Evolutionary conservation across 306 rosid genomes (phyloP).

Genomic region (Canavalia ensiformis): DNA sequence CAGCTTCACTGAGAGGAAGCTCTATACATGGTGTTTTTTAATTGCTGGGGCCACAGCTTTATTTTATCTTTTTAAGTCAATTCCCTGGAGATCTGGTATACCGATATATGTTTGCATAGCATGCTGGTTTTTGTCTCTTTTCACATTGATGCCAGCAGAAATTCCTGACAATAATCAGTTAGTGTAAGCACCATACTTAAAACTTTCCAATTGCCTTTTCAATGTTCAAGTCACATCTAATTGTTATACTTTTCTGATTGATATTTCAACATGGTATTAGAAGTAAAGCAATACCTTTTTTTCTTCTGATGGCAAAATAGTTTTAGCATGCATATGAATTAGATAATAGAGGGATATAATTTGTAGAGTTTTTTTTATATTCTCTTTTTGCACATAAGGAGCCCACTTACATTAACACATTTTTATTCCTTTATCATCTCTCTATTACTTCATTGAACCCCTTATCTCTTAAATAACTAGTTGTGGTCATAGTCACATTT

Average conservation of each 20-base stretch:
- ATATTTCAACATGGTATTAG: background rate
- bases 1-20: slow-evolving; percentile 90
- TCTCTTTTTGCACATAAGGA: background rate
- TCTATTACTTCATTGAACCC: background rate
- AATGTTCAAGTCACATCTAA: slow-evolving; percentile 9
- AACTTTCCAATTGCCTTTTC: slow-evolving; percentile 27
- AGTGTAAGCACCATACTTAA: slow-evolving; percentile 55
- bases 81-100: slow-evolving; percentile 86
- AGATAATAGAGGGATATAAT: slow-evolving; percentile 2
- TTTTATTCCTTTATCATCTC: background rate
- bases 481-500: background rate
- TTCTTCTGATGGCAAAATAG: background rate
- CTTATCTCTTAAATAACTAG: background rate
- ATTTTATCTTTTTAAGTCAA: slow-evolving; percentile 61
- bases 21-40: slow-evolving; percentile 86
- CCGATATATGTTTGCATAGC: slow-evolving; percentile 71
- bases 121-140: slow-evolving; percentile 82
- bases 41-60: slow-evolving; percentile 64
- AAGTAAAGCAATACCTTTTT: background rate
- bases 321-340: slow-evolving; percentile 18
- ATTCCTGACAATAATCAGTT: slow-evolving; percentile 84
- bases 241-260: slow-evolving; percentile 2
- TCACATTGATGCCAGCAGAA: slow-evolving; percentile 97
- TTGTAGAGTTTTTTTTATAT: background rate
- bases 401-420: background rate